Percentiles rank a stretch among this genome's conserved stretches.
Conservation (phyloP, 371 early-diverging fungal genomes). For the Syncephalastrum contaminatum region DNA sequence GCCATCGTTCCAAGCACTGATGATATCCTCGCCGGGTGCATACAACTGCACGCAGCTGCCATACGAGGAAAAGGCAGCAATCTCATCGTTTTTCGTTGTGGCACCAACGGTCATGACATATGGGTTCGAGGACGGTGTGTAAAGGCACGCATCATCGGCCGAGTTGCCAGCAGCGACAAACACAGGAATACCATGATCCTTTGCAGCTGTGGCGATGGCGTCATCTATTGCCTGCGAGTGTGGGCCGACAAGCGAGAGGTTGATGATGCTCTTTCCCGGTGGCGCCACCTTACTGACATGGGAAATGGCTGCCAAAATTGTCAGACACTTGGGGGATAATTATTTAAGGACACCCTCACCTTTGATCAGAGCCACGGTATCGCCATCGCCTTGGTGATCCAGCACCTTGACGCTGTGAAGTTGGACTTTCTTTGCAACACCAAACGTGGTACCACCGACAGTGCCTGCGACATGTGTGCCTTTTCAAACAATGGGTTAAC, state of each 20-base stretch:
- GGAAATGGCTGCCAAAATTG: constrained; percentile 46
- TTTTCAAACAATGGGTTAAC: constrained; percentile 5
- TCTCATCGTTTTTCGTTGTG: constrained; percentile 39
- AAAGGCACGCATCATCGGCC: constrained; percentile 63
- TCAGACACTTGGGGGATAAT: constrained; percentile 21
- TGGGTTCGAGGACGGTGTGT: constrained; percentile 62
- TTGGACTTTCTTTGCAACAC: constrained; percentile 64
- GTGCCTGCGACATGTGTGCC: constrained; percentile 78
- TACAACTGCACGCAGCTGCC: constrained; percentile 62
- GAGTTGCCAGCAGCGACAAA: constrained; percentile 78
- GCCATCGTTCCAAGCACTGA: constrained; percentile 47
- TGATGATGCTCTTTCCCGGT: constrained; percentile 41
- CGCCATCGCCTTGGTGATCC: constrained; percentile 49
- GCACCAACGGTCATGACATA: constrained; percentile 74
- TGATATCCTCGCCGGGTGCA: constrained; percentile 51
- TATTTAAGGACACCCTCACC: constrained; percentile 35
- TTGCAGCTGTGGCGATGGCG: constrained; percentile 47
- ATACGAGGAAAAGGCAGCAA: constrained; percentile 49
- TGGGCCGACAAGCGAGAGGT: constrained; percentile 65
- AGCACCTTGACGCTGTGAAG: constrained; percentile 70
- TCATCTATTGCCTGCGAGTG: constrained; percentile 34
- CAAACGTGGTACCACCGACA: constrained; percentile 59
- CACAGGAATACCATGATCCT: constrained; percentile 36
- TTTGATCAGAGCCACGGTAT: constrained; percentile 30
- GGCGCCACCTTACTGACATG: constrained; percentile 34